Percentiles rank a stretch among this genome's conserved stretches.
Conservation (phyloP, 108 stramenopile species). For the Cyclostephanos invisitatus region DNA sequence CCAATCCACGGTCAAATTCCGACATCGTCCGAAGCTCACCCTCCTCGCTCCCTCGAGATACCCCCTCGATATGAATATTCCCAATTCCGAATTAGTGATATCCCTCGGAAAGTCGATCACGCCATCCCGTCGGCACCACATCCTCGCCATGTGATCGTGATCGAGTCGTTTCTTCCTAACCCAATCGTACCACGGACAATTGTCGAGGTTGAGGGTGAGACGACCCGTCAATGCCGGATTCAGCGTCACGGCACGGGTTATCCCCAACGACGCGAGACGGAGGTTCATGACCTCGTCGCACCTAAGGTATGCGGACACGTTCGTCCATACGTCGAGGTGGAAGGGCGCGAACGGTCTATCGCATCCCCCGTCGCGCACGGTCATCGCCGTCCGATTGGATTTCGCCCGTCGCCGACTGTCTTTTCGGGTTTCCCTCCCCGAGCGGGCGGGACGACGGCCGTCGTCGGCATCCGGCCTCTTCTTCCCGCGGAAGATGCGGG, state of each 20-base stretch:
- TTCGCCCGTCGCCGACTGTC: background rate
- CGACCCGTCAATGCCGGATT: conserved; percentile 40
- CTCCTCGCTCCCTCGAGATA: conserved; percentile 19
- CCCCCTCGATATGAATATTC: conserved; percentile 37
- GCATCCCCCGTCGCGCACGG: background rate
- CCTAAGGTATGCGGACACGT: conserved; percentile 20
- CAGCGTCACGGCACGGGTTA: conserved; percentile 32
- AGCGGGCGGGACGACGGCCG: background rate
- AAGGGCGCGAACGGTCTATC: conserved; percentile 20
- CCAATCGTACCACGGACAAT: conserved; percentile 46
- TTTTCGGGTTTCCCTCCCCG: background rate
- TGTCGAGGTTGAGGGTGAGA: conserved; percentile 43
- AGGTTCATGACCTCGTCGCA: conserved; percentile 34
- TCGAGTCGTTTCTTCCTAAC: conserved; percentile 38
- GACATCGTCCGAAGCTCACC: conserved; percentile 34
- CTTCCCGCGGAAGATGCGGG: background rate
- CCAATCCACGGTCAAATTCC: conserved; percentile 38
- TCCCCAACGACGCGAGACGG: conserved; percentile 42
- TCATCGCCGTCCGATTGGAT: background rate
- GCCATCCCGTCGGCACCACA: conserved; percentile 37
- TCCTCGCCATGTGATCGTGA: conserved; percentile 28
- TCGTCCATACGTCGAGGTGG: conserved; percentile 38
- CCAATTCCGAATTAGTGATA: conserved; percentile 38
- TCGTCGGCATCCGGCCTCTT: no score
- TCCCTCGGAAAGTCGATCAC: conserved; percentile 34